Conservation (phyloP, 2,329 filamentous ascomycete genomes). For the Samsoniella hepiali region DNA sequence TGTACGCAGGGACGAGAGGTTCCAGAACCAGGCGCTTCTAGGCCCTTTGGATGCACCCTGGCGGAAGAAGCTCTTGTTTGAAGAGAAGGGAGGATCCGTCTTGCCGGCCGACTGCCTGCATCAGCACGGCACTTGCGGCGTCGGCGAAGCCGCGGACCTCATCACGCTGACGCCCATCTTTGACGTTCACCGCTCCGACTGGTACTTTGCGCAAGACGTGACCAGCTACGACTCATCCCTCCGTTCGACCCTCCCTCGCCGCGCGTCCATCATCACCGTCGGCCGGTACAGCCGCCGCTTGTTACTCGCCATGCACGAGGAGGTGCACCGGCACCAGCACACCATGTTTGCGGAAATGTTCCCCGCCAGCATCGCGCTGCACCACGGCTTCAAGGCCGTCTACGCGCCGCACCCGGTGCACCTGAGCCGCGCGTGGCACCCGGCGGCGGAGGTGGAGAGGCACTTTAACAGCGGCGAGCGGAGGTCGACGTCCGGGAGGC, state of each 20-base stretch:
- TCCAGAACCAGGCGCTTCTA: conserved; percentile 56
- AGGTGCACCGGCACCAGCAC: conserved; percentile 63
- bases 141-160: conserved; percentile 69
- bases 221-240: conserved; percentile 67
- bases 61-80: conserved; percentile 44
- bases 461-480: conserved; percentile 76
- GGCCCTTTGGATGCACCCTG: conserved; percentile 59
- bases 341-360: conserved; percentile 81
- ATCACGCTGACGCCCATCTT: conserved; percentile 78
- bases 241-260: conserved; percentile 59
- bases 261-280: conserved; percentile 69
- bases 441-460: conserved; percentile 60
- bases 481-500: conserved; percentile 60
- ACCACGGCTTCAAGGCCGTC: conserved; percentile 75
- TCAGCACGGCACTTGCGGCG: conserved; percentile 55
- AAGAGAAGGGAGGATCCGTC: conserved; percentile 50
- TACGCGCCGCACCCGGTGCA: conserved; percentile 80
- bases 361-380: conserved; percentile 65
- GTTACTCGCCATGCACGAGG: conserved; percentile 69
- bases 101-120: conserved; percentile 54
- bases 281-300: conserved; percentile 64
- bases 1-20: conserved; percentile 53
- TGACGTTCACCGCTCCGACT: conserved; percentile 65
- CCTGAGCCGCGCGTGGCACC: conserved; percentile 71
- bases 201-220: conserved; percentile 67